Evolutionary conservation across 495 filamentous ascomycete genomes (phyloP).

Genomic region (Daldinia loculata): DNA sequence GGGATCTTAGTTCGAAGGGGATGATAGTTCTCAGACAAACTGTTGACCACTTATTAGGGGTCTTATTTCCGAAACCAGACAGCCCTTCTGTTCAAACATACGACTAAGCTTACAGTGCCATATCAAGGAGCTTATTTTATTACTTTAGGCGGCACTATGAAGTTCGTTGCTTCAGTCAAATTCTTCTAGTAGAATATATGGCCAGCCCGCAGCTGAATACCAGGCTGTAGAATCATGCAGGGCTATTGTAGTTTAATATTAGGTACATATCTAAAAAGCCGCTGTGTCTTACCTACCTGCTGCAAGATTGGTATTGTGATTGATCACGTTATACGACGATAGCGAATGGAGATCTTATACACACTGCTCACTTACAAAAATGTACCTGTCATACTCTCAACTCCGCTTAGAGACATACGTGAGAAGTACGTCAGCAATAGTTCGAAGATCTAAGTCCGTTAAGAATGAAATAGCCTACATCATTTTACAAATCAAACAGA

Average conservation of each 20-base stretch:
- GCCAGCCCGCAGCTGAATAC: neutral
- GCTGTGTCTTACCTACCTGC: neutral
- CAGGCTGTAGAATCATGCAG: neutral
- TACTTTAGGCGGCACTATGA: neutral
- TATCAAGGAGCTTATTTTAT: neutral
- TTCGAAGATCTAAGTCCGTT: neutral
- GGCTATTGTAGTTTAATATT: neutral
- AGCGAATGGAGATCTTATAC: neutral
- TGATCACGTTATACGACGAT: neutral
- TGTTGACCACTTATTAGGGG: neutral
- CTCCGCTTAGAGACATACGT: neutral
- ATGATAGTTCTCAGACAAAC: neutral
- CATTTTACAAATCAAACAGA: neutral
- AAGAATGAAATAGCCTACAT: neutral
- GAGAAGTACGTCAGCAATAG: conserved; percentile 8
- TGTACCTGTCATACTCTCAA: neutral
- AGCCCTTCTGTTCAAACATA: neutral
- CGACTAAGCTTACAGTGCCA: neutral
- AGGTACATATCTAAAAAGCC: neutral
- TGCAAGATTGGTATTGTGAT: neutral
- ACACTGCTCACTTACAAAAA: neutral
- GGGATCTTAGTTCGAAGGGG: neutral
- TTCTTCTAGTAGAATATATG: neutral
- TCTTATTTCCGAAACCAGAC: neutral
- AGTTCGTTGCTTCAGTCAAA: neutral